Conservation (phyloP, 306 rosid genomes). For the Sphenostylis stenocarpa region DNA sequence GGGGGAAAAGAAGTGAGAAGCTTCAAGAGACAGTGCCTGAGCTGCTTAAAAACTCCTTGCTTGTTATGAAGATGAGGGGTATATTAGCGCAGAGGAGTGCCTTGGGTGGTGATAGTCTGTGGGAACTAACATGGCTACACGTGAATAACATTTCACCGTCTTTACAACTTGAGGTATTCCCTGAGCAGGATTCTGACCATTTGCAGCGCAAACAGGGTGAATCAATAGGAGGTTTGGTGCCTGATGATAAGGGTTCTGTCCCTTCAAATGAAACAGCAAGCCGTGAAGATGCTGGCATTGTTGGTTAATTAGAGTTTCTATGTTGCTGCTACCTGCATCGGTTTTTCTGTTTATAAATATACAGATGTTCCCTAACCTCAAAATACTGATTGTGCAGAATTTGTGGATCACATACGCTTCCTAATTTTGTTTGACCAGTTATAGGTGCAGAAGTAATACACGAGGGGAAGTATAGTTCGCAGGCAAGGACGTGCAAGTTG, state of each 20-base stretch:
- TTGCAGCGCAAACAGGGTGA: constrained; percentile 47
- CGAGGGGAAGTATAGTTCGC: constrained; percentile 20
- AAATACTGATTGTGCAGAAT: constrained; percentile 40
- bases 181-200: constrained; percentile 69
- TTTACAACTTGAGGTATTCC: constrained; percentile 85
- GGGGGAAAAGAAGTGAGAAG: constrained; percentile 87
- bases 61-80: constrained; percentile 76
- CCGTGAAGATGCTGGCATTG: constrained; percentile 47
- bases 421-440: constrained; percentile 34
- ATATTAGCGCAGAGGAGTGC: constrained; percentile 81
- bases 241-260: constrained; percentile 46
- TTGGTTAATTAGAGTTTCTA: constrained; percentile 44
- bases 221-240: constrained; percentile 40
- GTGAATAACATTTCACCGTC: constrained; percentile 82
- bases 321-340: constrained; percentile 30
- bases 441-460: constrained; percentile 33
- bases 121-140: constrained; percentile 97
- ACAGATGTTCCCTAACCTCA: constrained; percentile 23
- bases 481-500: constrained; percentile 28
- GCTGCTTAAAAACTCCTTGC: constrained; percentile 79
- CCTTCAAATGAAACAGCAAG: constrained; percentile 45
- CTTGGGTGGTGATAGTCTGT: constrained; percentile 90
- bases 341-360: constrained; percentile 34
- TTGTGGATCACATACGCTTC: constrained; percentile 28
- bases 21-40: constrained; percentile 87